Evolutionary conservation across 768 basidiomycete genomes (phyloP), one percentile per base, ranked within the genome.

Genomic region (Stropharia rugosoannulata): DNA sequence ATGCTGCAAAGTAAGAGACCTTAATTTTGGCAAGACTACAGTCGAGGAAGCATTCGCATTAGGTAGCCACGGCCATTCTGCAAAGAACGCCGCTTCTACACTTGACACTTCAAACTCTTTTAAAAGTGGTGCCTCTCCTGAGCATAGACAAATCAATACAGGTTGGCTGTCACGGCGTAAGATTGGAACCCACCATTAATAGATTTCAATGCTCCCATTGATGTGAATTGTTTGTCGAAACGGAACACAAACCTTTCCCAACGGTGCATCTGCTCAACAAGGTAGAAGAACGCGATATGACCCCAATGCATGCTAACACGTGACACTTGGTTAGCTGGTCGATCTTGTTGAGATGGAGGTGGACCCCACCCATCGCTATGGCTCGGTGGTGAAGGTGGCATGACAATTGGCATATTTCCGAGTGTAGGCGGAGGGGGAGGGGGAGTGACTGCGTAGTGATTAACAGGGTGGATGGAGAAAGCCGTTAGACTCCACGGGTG

Each of bases 231-330:
- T 66, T 83, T 86, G 64, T 90, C 88, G 61, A 89, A 92, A 40
- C 86, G 75, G 63, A 93, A 91, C 10, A 91, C 80, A 62, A 93
- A 93, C 19, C 89, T 78, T 64, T 88, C 79, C 90, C 90, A 93
- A 27, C 90, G 80, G 59, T 84, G 83, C 84, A 91, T 91, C 66
- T 90, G 87, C 61, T 89, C 83, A 2, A 86, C 84, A 18, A 93
- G 70, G 65, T 92, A 93, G 67, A 80, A 90, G 43, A 92, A 83
- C 0, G 86, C 87, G 32, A 93, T 87, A 60, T 90, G 84, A 0
- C 89, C 90, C 90, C 90, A 93, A 52, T 89, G 85, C 58, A 81
- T 77, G 58, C 81, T 85, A 15, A 77, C 74, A 58, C 78, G 68
- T 44, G 74, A 69, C 62, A 70, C 55, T 56, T 66, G 47, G 48